Percentiles rank a stretch among this genome's conserved stretches.
phyloP scores from a whole-genome alignment of 2,329 filamentous ascomycete genomes.

The Pyricularia grisea region DNA sequence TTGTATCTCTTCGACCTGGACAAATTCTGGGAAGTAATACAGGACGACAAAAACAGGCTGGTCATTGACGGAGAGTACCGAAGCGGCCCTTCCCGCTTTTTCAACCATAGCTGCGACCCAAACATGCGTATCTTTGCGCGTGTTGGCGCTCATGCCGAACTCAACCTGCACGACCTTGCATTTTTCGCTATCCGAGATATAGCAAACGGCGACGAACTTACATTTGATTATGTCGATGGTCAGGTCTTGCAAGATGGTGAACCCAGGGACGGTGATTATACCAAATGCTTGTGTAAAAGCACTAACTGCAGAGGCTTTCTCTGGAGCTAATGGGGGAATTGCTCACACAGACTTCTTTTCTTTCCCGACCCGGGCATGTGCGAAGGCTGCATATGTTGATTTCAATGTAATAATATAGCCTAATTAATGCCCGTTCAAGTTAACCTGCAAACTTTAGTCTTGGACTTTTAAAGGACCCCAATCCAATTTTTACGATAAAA shows the following conservation, averaged over 20 bases:
- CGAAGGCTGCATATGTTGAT: neutral
- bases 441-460: neutral
- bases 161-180: constrained; percentile 65
- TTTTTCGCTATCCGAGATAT: constrained; percentile 66
- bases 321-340: constrained; percentile 37
- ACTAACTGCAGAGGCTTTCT: constrained; percentile 58
- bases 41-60: constrained; percentile 44
- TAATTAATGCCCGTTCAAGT: neutral
- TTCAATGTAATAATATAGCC: neutral
- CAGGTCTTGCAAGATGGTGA: constrained; percentile 35
- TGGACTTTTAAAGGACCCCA: neutral
- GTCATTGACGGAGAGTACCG: constrained; percentile 66
- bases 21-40: constrained; percentile 59
- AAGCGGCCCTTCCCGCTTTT: constrained; percentile 70
- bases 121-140: constrained; percentile 74
- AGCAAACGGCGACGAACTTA: constrained; percentile 56
- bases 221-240: constrained; percentile 71
- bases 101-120: constrained; percentile 75
- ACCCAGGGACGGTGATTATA: constrained; percentile 36
- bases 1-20: constrained; percentile 75
- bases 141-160: constrained; percentile 67
- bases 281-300: constrained; percentile 53
- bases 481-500: too few species aligned
- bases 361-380: neutral
- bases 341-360: neutral